Evolutionary conservation across 495 filamentous ascomycete genomes (phyloP), one percentile per base, ranked within the genome.

Genomic region (Trichoderma erinaceum): DNA sequence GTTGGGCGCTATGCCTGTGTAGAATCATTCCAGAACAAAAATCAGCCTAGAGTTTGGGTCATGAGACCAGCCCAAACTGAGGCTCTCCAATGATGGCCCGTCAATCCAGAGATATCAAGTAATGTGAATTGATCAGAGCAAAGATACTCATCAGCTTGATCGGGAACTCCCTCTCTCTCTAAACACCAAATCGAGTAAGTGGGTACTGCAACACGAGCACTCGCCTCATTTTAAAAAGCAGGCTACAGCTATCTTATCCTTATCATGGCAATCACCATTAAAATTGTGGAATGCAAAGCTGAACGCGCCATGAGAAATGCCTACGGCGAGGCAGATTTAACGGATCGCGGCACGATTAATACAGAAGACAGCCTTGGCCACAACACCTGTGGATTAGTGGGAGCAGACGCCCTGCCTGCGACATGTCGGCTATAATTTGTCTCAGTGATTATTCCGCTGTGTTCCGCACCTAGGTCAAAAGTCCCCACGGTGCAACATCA

Each of bases 221-320:
- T 56, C 50, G 50, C 50, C 50, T 56, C 50, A 56, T n/a, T 56
- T 56, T 56, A 11, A 25, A 56, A 56, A 4, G n/a, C n/a, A 56
- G 50, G 25, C 21, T 21, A 6, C 50, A 11, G 50, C n/a, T 0
- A 46, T 23, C 12, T 1, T 32, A 1, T 10, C 7, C 56, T 12
- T 11, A 61, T 29, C 56, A 61, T 25, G 8, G 15, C 12, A 61
- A 32, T 32, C 10, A 7, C 25, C 25, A 32, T 61, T 16, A 3
- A 1, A 52, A 23, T 21, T 52, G 35, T 38, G 35, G 35, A 38
- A 38, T 38, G 5, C 35, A 38, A 38, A 38, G 35, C 35, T 38
- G 43, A 16, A 46, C 43, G 12, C 43, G 18, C 25, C n/a, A n/a
- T 52, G 25, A 25, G 48, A 52, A 52, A 52, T 21, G 48, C 48